A percentile compares a stretch with the other conserved stretches of the same genome.
Conservation (phyloP, 1,284 basidiomycete genomes). For the Fomitopsis betulina region DNA sequence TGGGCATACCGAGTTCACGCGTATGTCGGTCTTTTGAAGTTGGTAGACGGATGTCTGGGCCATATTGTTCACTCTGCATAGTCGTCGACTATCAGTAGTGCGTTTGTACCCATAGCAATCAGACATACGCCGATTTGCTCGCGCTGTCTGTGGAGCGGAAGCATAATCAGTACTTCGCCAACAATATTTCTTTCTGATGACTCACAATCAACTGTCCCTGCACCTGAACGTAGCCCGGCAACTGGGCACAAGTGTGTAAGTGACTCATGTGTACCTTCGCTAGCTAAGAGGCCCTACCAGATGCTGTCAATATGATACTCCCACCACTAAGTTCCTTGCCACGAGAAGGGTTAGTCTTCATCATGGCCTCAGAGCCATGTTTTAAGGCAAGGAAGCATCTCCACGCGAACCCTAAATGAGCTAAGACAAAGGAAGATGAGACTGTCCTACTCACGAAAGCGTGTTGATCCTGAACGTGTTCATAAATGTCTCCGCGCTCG, state of each 20-base stretch:
- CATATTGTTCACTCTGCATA: slow-evolving; percentile 73
- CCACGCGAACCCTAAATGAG: neutral
- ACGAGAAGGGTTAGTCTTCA: slow-evolving; percentile 52
- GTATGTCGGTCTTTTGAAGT: slow-evolving; percentile 77
- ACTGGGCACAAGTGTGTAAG: slow-evolving; percentile 36
- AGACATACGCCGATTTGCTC: slow-evolving; percentile 81
- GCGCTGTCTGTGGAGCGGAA: slow-evolving; percentile 63
- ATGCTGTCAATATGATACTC: slow-evolving; percentile 89
- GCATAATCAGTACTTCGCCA: slow-evolving; percentile 4
- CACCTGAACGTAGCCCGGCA: slow-evolving; percentile 84
- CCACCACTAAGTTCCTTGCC: slow-evolving; percentile 72
- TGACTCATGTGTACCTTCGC: neutral
- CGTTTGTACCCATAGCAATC: neutral
- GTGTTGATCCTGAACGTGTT: slow-evolving; percentile 79
- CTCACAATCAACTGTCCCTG: slow-evolving; percentile 83
- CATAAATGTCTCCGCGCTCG: slow-evolving; percentile 65
- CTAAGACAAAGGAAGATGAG: neutral
- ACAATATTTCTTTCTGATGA: neutral
- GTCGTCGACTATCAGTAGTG: slow-evolving; percentile 7
- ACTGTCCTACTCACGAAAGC: slow-evolving; percentile 58
- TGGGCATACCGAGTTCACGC: slow-evolving; percentile 89
- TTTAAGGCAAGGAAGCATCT: slow-evolving; percentile 92
- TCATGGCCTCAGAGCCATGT: slow-evolving; percentile 80
- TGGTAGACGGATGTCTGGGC: slow-evolving; percentile 81
- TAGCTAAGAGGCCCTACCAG: slow-evolving; percentile 43